Percentiles rank a stretch among this genome's conserved stretches.
Evolutionary conservation across 345 rosid genomes (phyloP).

Genomic region (Eucalyptus shirleyi): DNA sequence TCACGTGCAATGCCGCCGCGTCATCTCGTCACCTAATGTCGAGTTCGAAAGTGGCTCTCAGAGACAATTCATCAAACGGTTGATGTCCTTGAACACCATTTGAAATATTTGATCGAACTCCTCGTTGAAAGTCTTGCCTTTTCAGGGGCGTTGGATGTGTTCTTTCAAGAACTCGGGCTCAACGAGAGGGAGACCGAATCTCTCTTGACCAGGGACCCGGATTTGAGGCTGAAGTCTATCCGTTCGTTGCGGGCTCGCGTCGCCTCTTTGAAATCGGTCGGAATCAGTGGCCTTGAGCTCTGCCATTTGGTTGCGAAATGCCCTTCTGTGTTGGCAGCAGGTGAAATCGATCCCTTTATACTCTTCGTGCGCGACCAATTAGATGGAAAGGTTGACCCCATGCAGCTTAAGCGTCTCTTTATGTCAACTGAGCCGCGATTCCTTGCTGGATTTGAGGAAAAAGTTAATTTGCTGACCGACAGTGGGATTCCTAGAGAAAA

Average conservation of each 20-base stretch:
- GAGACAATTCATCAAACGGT: neutral
- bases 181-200: conserved; percentile 23
- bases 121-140: neutral
- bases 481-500: conserved; percentile 29
- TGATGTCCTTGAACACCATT: neutral
- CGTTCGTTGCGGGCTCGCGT: conserved; percentile 16
- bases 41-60: neutral
- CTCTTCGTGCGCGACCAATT: conserved; percentile 27
- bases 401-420: conserved; percentile 30
- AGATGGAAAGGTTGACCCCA: conserved; percentile 33
- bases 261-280: conserved; percentile 37
- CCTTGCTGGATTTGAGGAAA: conserved; percentile 25
- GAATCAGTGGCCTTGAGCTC: conserved; percentile 29
- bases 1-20: neutral
- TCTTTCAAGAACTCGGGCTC: neutral
- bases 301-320: conserved; percentile 33
- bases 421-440: conserved; percentile 28
- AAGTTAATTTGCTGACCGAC: conserved; percentile 20
- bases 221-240: conserved; percentile 13
- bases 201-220: conserved; percentile 28
- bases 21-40: neutral
- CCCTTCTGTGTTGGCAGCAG: conserved; percentile 33
- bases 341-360: conserved; percentile 34
- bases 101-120: neutral
- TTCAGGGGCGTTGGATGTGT: conserved; percentile 16